Conservation (phyloP, 1,284 basidiomycete species). For the Rhodotorula sp. region DNA sequence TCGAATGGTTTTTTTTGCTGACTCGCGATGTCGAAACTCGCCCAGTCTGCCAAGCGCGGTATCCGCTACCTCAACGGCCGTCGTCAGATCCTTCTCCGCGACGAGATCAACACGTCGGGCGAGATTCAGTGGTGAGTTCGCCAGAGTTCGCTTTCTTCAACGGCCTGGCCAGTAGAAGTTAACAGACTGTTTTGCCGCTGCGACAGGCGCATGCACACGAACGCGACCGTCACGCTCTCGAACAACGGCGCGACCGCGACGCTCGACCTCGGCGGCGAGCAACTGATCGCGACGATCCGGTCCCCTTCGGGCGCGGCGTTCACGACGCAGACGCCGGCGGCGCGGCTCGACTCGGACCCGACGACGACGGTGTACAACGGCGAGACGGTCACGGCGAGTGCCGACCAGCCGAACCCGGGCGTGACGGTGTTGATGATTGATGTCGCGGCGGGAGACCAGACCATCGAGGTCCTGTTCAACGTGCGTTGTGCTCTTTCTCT, state of each 20-base stretch:
- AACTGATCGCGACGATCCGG: conserved; percentile 53
- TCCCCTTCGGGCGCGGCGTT: conserved; percentile 48
- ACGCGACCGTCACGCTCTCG: conserved; percentile 58
- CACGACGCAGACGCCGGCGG: conserved; percentile 40
- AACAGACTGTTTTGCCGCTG: conserved; percentile 47
- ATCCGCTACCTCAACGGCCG: conserved; percentile 82
- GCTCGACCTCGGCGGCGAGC: conserved; percentile 63
- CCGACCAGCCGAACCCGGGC: conserved; percentile 69
- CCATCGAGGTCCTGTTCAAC: conserved; percentile 54
- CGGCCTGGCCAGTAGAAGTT: conserved; percentile 45
- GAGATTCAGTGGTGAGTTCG: conserved; percentile 43
- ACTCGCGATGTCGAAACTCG: neutral
- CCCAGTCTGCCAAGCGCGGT: conserved; percentile 70
- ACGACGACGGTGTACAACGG: conserved; percentile 64
- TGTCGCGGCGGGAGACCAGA: conserved; percentile 65
- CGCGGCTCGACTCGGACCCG: conserved; percentile 49
- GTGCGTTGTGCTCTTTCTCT: conserved; percentile 46
- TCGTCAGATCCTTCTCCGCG: conserved; percentile 72
- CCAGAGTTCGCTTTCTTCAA: conserved; percentile 52
- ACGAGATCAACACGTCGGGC: conserved; percentile 47
- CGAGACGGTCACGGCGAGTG: conserved; percentile 61
- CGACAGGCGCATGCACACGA: conserved; percentile 96
- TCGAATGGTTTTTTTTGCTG: neutral
- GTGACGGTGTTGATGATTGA: conserved; percentile 77
- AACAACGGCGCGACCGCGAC: conserved; percentile 58